These are phyloP conservation scores for Diaporthe batatas DNA, from an alignment of 2,329 filamentous ascomycete species.

Conservation along the genomic window DNA sequence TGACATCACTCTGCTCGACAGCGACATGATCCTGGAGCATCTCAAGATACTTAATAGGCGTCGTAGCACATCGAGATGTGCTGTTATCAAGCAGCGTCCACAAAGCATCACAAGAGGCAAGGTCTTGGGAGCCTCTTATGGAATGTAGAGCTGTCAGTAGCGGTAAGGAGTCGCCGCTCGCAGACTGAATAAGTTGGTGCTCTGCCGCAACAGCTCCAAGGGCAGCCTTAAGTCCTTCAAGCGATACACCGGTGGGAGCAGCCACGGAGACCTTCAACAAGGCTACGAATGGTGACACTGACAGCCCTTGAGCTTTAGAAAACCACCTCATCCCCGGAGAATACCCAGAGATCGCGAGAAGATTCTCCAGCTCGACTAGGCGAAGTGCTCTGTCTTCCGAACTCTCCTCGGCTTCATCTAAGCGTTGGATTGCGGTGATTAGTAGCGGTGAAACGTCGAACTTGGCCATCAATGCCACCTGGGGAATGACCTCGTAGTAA, in stretches of 20 bases:
- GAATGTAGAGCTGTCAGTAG: constrained; percentile 56
- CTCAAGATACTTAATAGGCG: constrained; percentile 87
- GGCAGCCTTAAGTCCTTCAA: constrained; percentile 66
- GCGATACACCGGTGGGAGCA: constrained; percentile 61
- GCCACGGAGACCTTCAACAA: constrained; percentile 72
- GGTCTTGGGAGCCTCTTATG: constrained; percentile 48
- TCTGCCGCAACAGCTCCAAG: constrained; percentile 73
- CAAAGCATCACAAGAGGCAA: constrained; percentile 51
- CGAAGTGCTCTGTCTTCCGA: constrained; percentile 66
- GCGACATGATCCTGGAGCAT: constrained; percentile 67
- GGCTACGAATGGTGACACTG: constrained; percentile 78
- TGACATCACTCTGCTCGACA: constrained; percentile 49
- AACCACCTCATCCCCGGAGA: constrained; percentile 94
- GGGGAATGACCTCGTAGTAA: constrained; percentile 88
- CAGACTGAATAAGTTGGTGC: constrained; percentile 69
- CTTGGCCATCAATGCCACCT: constrained; percentile 83
- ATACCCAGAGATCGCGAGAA: constrained; percentile 83
- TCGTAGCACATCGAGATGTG: constrained; percentile 78
- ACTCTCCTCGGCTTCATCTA: constrained; percentile 61
- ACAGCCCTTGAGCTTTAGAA: constrained; percentile 75
- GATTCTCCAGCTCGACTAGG: constrained; percentile 82
- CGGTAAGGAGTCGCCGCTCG: constrained; percentile 57
- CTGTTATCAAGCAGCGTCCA: constrained; percentile 88
- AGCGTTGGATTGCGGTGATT: constrained; percentile 73
- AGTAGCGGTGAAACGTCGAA: constrained; percentile 89